Conservation (phyloP, 108 stramenopile genomes). For the Cyclotella choctawhatcheeana region DNA sequence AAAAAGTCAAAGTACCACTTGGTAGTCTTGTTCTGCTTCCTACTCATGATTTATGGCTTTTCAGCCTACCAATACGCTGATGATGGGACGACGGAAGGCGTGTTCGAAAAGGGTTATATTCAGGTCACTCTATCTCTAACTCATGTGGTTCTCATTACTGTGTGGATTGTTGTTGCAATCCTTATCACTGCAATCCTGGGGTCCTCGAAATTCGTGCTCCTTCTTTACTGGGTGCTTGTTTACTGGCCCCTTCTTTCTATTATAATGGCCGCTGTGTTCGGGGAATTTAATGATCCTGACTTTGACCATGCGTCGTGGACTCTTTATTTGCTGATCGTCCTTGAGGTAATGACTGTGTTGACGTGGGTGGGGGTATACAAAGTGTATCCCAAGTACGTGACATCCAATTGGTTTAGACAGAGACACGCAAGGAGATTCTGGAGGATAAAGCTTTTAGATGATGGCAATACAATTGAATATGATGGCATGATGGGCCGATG, state of each 20-base stretch:
- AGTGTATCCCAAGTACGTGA: slow-evolving; percentile 45
- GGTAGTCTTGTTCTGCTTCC: neutral
- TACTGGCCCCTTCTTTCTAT: slow-evolving; percentile 47
- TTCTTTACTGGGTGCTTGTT: slow-evolving; percentile 54
- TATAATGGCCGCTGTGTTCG: slow-evolving; percentile 21
- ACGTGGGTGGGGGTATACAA: slow-evolving; percentile 32
- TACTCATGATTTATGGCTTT: slow-evolving; percentile 13
- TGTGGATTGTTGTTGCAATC: slow-evolving; percentile 30
- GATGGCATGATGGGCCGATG: slow-evolving; percentile 18
- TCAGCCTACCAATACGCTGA: slow-evolving; percentile 15
- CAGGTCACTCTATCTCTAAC: slow-evolving; percentile 4
- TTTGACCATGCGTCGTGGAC: neutral
- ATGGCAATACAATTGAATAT: slow-evolving; percentile 39
- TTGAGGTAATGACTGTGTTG: slow-evolving; percentile 32
- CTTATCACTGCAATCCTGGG: slow-evolving; percentile 32
- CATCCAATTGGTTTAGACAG: slow-evolving; percentile 36
- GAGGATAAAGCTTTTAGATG: slow-evolving; percentile 21
- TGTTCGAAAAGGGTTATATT: neutral
- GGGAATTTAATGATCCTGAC: neutral
- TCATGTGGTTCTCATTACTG: slow-evolving; percentile 16
- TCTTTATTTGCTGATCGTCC: slow-evolving; percentile 31
- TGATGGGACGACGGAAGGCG: neutral
- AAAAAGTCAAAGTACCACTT: slow-evolving; percentile 16
- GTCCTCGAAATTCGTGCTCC: slow-evolving; percentile 18
- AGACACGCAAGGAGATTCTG: slow-evolving; percentile 29